Evolutionary conservation across 1,284 basidiomycete species (phyloP).

Genomic region (Cerrena zonata): DNA sequence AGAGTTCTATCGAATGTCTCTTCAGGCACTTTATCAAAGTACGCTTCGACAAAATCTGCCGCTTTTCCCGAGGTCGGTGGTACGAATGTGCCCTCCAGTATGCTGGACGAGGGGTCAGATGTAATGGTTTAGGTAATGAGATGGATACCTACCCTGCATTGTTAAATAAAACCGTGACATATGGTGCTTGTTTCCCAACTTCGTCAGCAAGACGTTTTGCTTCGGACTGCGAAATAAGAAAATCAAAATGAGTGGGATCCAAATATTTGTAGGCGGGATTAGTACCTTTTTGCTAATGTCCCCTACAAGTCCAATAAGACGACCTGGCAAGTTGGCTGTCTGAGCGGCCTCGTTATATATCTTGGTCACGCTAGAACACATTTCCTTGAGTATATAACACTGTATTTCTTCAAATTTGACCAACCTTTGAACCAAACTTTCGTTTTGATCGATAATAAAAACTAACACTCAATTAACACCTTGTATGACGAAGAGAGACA

Average conservation of each 20-base stretch:
- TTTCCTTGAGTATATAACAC: not conserved
- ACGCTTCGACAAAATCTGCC: constrained; percentile 33
- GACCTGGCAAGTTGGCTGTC: constrained; percentile 28
- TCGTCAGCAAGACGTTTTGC: constrained; percentile 40
- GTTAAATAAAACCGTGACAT: constrained; percentile 41
- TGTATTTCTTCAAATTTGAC: constrained; percentile 4
- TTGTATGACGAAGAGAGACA: not conserved
- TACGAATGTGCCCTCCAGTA: constrained; percentile 26
- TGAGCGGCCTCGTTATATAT: constrained; percentile 36
- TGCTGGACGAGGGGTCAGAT: not conserved
- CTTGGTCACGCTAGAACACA: constrained; percentile 20
- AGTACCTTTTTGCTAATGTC: constrained; percentile 43
- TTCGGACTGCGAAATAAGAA: constrained; percentile 29
- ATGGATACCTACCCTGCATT: constrained; percentile 30
- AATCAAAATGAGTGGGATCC: not conserved
- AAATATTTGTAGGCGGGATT: constrained; percentile 2
- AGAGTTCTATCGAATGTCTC: constrained; percentile 35
- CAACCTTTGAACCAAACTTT: constrained; percentile 37
- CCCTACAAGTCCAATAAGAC: constrained; percentile 38
- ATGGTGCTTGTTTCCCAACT: constrained; percentile 34
- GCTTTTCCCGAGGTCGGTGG: constrained; percentile 33
- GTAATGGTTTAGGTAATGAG: not conserved
- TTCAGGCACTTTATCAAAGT: constrained; percentile 36
- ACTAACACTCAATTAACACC: too few relatives aligned
- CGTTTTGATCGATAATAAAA: constrained; percentile 42